These are phyloP conservation scores for Suillus luteus DNA, from an alignment of 768 basidiomycete genomes.

Conservation along the genomic window DNA sequence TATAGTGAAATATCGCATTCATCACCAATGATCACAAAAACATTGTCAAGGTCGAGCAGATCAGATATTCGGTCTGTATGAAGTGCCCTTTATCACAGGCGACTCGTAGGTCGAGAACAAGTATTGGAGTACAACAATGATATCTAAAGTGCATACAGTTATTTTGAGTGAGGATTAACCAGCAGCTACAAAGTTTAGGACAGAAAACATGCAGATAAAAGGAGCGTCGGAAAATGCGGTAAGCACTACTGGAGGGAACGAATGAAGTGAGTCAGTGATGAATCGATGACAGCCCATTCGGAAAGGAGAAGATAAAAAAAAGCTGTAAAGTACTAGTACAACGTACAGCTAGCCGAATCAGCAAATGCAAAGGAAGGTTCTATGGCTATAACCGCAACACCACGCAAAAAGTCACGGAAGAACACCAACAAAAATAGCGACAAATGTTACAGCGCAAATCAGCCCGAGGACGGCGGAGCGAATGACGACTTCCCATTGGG, in stretches of 20 bases:
- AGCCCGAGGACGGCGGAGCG: slow-evolving; percentile 54
- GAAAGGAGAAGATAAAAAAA: background rate
- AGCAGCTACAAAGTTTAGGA: background rate
- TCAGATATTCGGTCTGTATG: background rate
- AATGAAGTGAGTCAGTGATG: background rate
- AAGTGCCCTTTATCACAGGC: background rate
- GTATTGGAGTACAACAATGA: background rate
- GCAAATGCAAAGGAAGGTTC: background rate
- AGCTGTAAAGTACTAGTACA: background rate
- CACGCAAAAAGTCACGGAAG: slow-evolving; percentile 22
- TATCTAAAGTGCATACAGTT: background rate
- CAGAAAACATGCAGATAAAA: background rate
- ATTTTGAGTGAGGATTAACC: background rate
- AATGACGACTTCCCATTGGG: slow-evolving; percentile 84
- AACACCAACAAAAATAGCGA: slow-evolving; percentile 36
- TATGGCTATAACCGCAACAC: slow-evolving; percentile 6
- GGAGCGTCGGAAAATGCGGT: background rate
- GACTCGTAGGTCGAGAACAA: background rate
- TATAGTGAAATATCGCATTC: too few relatives aligned
- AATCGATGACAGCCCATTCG: background rate
- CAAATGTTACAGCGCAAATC: slow-evolving; percentile 34
- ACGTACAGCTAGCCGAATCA: background rate
- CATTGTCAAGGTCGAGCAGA: too few relatives aligned
- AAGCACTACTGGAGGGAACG: background rate
- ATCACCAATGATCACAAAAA: too few relatives aligned